Evolutionary conservation across 129 eudicot species (phyloP).

Genomic region (Pulicaria dysenterica): DNA sequence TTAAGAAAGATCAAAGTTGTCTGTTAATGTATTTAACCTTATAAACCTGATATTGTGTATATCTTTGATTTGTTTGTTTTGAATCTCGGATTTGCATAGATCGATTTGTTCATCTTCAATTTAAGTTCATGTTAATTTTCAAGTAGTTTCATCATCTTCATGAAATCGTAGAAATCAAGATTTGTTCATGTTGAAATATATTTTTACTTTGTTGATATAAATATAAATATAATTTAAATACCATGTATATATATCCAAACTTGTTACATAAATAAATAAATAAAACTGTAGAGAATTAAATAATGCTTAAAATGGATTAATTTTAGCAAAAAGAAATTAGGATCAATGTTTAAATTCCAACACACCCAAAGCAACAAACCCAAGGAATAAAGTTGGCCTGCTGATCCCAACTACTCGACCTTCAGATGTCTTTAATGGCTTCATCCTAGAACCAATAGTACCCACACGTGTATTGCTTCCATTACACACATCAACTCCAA

Average conservation of each 20-base stretch:
- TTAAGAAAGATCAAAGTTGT: no score
- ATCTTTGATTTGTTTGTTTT: no score
- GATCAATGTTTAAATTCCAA: constrained; percentile 21
- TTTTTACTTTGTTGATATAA: background rate
- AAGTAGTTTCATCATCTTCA: no score
- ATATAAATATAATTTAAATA: background rate
- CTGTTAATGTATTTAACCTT: no score
- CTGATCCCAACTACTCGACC: constrained; percentile 35
- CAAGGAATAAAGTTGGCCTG: constrained; percentile 34
- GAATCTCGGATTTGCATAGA: no score
- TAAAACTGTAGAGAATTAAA: no score
- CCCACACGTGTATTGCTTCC: constrained; percentile 46
- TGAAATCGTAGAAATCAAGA: no score
- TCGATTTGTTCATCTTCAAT: no score
- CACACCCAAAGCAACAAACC: constrained; percentile 35
- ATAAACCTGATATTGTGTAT: no score
- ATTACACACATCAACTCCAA: constrained; percentile 55
- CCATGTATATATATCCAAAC: background rate
- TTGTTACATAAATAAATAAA: background rate
- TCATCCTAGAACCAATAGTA: constrained; percentile 29
- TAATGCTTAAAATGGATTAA: background rate
- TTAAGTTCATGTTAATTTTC: no score
- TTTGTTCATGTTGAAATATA: background rate
- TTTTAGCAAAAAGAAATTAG: constrained; percentile 5
- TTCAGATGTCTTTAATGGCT: constrained; percentile 62